Evolutionary conservation across 2,329 filamentous ascomycete genomes (phyloP), one percentile per base, ranked within the genome.

Genomic region (Calonectria hongkongensis): DNA sequence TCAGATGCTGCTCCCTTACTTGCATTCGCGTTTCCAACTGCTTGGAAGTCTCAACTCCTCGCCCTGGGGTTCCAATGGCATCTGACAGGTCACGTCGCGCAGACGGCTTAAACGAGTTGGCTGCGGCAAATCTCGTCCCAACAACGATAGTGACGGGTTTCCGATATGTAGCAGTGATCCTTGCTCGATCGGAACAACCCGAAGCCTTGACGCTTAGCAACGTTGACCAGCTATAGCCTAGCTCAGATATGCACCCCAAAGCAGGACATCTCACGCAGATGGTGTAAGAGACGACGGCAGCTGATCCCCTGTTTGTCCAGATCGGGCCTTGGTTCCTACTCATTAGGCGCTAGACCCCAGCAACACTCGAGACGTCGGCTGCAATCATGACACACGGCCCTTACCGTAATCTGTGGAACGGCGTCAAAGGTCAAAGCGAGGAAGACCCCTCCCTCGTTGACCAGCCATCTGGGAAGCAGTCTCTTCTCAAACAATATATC

Each of bases 361-460:
- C 66, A 66, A 36, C 50, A 79, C 71, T 70, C 71, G 77, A 79
- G 76, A 79, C 77, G 43, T 68, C 66, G 65, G 66, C 30, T 71
- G 62, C 62, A 62, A 67, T 48, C 65, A 62, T 74, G 56, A 50
- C 66, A 67, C 74, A 60, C 39, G 41, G 62, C 64, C 70, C 68
- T 70, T 54, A 63, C 48, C n/a, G n/a, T 5, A 60, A 27, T 73
- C 36, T 64, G 9, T 54, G 43, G 54, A 47, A 28, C 43, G 33
- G 51, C 58, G 33, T 36, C 33, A 36, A 36, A 12, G n/a, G 58
- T 63, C 66, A 50, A 47, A 66, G 66, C 43, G 58, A 45, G 54
- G 45, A 48, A 28, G 21, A 60, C 66, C 47, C 58, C 66, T 64
- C 47, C 58, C 66, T 64, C 66, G n/a, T 54, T 30, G 15, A 21